These are phyloP conservation scores for Collariella sp. DNA, from an alignment of 495 filamentous ascomycete species.

Conservation along the genomic window DNA sequence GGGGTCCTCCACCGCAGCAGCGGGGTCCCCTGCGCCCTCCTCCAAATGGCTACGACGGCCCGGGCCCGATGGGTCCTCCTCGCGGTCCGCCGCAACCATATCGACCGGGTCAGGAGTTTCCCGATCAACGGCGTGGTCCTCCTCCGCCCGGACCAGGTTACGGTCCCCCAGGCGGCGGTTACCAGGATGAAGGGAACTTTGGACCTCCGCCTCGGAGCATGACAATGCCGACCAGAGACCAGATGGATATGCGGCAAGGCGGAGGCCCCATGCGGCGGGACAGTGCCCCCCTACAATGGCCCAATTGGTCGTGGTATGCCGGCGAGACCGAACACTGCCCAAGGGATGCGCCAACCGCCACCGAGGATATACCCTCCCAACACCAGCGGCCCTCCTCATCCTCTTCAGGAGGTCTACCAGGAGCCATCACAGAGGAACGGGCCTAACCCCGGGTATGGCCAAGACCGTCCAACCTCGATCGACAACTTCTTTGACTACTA, in stretches of 20 bases:
- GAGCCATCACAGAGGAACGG: constrained; percentile 18
- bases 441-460: constrained; percentile 20
- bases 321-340: constrained; percentile 39
- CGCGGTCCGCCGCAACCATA: constrained; percentile 31
- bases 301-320: constrained; percentile 37
- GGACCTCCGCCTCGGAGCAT: constrained; percentile 42
- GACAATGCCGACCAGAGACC: constrained; percentile 45
- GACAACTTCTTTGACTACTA: constrained; percentile 54
- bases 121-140: constrained; percentile 35
- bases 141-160: constrained; percentile 30
- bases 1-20: constrained; percentile 22
- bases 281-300: constrained; percentile 37
- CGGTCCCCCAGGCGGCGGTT: constrained; percentile 21
- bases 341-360: constrained; percentile 38
- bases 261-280: constrained; percentile 28
- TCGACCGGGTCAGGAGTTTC: constrained; percentile 30
- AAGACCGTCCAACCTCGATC: constrained; percentile 29
- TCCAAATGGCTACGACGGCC: constrained; percentile 27
- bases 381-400: constrained; percentile 31
- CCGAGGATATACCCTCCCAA: constrained; percentile 36
- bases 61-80: constrained; percentile 30
- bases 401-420: constrained; percentile 24
- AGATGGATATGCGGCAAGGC: constrained; percentile 28
- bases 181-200: constrained; percentile 26
- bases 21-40: constrained; percentile 28